Base-by-base conservation (phyloP, 805 yeast genomes). In the Candida arabinofermentans region DNA sequence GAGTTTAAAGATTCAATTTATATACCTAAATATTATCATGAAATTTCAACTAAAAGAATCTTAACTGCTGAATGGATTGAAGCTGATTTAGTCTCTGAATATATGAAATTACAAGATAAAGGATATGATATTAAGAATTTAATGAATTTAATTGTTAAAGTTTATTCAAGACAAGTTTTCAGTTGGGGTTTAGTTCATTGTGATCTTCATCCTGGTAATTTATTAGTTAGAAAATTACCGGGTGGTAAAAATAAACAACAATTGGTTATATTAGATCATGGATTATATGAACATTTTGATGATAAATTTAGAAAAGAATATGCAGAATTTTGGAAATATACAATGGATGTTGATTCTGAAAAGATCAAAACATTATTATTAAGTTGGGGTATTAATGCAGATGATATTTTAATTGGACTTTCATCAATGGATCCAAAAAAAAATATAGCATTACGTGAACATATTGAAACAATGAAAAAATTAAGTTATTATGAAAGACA, bases 201-300 rank as follows among this genome's bases (percentile, higher is more conserved):
- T 40, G 90, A 83, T 55, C 86, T 91, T 10, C 95, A 85, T 53
- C 93, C 93, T 1, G 95, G 95, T 5, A 86, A 85, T 57, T 61
- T 86, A 49, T 56, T 86, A 41, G 77, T 80, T 4, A 64, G 89
- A 29, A 52, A 57, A 23, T 57, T 57, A 17, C 41, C 64, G 12
- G n/a, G n/a, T n/a, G n/a, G n/a, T n/a, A 47, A 49, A 5, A 43
- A 40, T 8, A 56, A 58, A 27, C 83, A 75, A 51, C 78, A 83
- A 53, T 62, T 83, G 27, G 88, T 86, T 23, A 65, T 85, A 37
- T 61, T 85, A 34, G 95, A 85, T 57, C 91, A 84, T 57, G 95
- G 95, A 0, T 64, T 86, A 21, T 85, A 83, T 52, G 75, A 83
- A 17, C 61, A 67, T 17, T 71, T 83, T 44, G 61, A 70, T 2